phyloP scores from a whole-genome alignment of 1,284 basidiomycete species.

The Malassezia nana region DNA sequence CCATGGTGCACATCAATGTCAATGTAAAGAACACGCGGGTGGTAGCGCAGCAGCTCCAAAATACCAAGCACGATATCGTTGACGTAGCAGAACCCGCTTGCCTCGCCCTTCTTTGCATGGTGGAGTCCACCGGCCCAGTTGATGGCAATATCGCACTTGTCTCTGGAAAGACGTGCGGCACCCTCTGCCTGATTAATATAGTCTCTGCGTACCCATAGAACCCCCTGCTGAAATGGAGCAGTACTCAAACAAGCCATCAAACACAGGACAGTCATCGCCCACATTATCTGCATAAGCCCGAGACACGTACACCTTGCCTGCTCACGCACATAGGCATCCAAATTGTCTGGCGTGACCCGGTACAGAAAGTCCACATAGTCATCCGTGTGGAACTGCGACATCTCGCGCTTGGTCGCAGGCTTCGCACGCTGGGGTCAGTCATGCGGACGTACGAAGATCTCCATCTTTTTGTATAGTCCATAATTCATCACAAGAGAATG shows the following conservation, averaged over 20 bases:
- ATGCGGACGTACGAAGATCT: conserved; percentile 47
- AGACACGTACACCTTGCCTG: conserved; percentile 76
- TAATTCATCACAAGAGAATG: conserved; percentile 99
- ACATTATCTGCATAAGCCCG: conserved; percentile 57
- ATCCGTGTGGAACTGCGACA: conserved; percentile 89
- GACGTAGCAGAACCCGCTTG: conserved; percentile 96
- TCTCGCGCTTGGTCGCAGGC: conserved; percentile 94
- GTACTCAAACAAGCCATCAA: conserved; percentile 95
- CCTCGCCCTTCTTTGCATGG: conserved; percentile 97
- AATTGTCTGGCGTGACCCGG: conserved; percentile 73
- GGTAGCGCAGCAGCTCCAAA: conserved; percentile 84
- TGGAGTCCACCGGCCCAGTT: conserved; percentile 98
- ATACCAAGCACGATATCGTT: conserved; percentile 98
- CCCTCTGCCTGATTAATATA: conserved; percentile 60
- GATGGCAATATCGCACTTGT: conserved; percentile 96
- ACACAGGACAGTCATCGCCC: conserved; percentile 94
- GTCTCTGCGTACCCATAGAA: conserved; percentile 70
- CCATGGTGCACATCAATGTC: conserved; percentile 99
- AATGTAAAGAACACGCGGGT: conserved; percentile 88
- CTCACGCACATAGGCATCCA: conserved; percentile 78
- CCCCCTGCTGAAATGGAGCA: conserved; percentile 97
- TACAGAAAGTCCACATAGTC: conserved; percentile 84
- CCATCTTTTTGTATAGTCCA: conserved; percentile 55
- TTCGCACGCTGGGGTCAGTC: conserved; percentile 62
- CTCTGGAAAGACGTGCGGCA: conserved; percentile 81